Percentiles rank a stretch among this genome's conserved stretches.
Conservation (phyloP, 2,329 filamentous ascomycete species). For the Penicillium olsonii region DNA sequence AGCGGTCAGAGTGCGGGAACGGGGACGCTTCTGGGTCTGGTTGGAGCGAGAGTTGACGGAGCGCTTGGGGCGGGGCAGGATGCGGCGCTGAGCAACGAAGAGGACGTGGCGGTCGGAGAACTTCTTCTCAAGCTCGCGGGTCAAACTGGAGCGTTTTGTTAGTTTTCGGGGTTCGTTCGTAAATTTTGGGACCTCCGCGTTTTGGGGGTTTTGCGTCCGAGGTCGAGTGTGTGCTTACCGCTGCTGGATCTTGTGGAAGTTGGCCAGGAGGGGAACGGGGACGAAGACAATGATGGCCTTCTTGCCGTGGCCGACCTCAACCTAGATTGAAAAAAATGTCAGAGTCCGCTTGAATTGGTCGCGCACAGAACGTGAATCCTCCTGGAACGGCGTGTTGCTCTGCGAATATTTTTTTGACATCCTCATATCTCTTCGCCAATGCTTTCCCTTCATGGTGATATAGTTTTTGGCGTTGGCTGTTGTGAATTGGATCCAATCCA, state of each 20-base stretch:
- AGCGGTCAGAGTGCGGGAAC: conserved; percentile 94
- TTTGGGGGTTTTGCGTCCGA: conserved; percentile 11
- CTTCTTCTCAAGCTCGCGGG: conserved; percentile 99
- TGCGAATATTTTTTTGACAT: conserved; percentile 4
- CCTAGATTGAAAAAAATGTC: conserved; percentile 58
- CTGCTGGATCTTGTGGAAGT: conserved; percentile 99
- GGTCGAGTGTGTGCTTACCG: conserved; percentile 68
- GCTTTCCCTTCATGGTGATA: not conserved
- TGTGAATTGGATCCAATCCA: conserved; percentile 14
- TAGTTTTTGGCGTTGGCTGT: conserved; percentile 5
- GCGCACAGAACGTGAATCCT: conserved; percentile 13
- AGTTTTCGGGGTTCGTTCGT: conserved; percentile 7
- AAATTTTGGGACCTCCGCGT: not conserved
- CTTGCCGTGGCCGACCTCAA: conserved; percentile 99
- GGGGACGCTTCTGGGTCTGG: conserved; percentile 98
- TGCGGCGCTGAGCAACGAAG: conserved; percentile 98
- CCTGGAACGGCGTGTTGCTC: conserved; percentile 10
- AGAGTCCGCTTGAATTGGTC: conserved; percentile 21
- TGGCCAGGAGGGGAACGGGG: conserved; percentile 95
- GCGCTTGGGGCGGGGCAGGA: conserved; percentile 97
- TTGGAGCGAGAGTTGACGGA: conserved; percentile 94
- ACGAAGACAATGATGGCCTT: conserved; percentile 99
- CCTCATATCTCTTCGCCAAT: not conserved
- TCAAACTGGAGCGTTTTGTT: conserved; percentile 67
- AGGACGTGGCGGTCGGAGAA: conserved; percentile 99